Evolutionary conservation across 2,329 filamentous ascomycete genomes (phyloP).

Genomic region (Pestalotiopsis sp.): DNA sequence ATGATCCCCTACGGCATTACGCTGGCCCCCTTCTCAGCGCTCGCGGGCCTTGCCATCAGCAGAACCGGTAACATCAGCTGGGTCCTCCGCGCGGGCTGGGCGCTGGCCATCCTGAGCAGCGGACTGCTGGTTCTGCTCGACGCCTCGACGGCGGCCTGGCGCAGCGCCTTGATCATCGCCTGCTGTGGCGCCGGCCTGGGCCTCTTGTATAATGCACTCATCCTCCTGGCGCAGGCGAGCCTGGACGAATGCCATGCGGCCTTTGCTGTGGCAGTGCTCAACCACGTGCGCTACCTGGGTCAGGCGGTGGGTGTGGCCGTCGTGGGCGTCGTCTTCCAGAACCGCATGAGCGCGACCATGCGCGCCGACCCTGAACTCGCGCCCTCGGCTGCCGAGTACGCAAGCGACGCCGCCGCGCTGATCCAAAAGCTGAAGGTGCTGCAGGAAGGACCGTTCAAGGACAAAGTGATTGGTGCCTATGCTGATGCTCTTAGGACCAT

Average conservation of each 20-base stretch:
- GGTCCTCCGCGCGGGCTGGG: not conserved
- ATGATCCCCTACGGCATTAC: conserved; percentile 3
- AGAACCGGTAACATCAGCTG: not conserved
- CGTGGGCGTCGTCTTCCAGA: conserved; percentile 5
- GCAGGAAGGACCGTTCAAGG: not conserved
- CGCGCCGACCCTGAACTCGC: not conserved
- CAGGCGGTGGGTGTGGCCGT: conserved; percentile 3
- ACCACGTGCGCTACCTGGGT: not conserved
- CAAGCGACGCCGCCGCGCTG: not conserved
- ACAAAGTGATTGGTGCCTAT: not conserved
- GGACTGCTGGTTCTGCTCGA: conserved; percentile 1
- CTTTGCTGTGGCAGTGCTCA: not conserved
- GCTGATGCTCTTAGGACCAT: not conserved
- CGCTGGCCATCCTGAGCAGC: not conserved
- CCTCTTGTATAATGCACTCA: not conserved
- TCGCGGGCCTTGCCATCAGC: not conserved
- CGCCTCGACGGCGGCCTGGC: not conserved
- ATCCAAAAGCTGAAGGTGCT: not conserved
- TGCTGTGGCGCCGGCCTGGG: not conserved
- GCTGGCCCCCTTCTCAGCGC: not conserved
- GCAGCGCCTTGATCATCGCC: not conserved
- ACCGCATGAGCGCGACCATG: not conserved
- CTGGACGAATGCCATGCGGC: not conserved
- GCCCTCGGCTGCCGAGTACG: not conserved
- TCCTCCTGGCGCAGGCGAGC: not conserved